Conservation (phyloP, 1,284 basidiomycete species). For the Cutaneotrichosporon cutaneum region DNA sequence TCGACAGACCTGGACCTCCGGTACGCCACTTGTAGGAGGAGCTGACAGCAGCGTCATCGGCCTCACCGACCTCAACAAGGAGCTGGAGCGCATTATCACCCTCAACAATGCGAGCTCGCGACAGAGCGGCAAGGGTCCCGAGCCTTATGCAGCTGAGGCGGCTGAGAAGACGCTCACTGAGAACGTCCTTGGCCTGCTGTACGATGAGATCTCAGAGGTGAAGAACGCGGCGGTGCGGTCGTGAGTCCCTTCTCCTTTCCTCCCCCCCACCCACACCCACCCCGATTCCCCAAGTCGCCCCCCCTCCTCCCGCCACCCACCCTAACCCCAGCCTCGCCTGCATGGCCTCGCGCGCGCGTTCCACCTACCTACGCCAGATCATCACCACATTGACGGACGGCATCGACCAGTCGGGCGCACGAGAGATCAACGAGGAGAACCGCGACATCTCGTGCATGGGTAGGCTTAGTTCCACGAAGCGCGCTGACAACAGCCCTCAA, state of each 20-base stretch:
- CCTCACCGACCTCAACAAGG: slow-evolving; percentile 82
- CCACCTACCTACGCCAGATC: slow-evolving; percentile 77
- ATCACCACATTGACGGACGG: slow-evolving; percentile 62
- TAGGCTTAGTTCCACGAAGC: slow-evolving; percentile 51
- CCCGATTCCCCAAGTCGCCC: too few species aligned
- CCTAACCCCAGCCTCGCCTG: slow-evolving; percentile 32
- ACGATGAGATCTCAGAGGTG: slow-evolving; percentile 95
- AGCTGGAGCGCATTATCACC: slow-evolving; percentile 69
- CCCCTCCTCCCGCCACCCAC: not conserved
- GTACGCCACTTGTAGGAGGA: slow-evolving; percentile 21
- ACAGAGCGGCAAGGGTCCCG: slow-evolving; percentile 1
- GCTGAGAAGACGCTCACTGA: slow-evolving; percentile 76
- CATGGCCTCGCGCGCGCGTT: slow-evolving; percentile 39
- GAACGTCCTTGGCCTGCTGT: slow-evolving; percentile 77
- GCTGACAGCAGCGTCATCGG: slow-evolving; percentile 76
- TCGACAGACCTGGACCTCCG: slow-evolving; percentile 46
- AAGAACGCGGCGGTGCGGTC: slow-evolving; percentile 97
- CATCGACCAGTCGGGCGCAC: slow-evolving; percentile 29
- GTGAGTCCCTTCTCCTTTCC: too few species aligned
- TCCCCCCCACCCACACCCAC: too few species aligned
- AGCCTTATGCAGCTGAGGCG: slow-evolving; percentile 65
- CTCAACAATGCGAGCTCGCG: slow-evolving; percentile 9
- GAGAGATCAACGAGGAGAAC: slow-evolving; percentile 43
- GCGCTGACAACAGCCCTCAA: slow-evolving; percentile 74
- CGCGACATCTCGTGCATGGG: slow-evolving; percentile 90